phyloP scores from a whole-genome alignment of 345 rosid genomes.

The Cardiospermum halicacabum region DNA sequence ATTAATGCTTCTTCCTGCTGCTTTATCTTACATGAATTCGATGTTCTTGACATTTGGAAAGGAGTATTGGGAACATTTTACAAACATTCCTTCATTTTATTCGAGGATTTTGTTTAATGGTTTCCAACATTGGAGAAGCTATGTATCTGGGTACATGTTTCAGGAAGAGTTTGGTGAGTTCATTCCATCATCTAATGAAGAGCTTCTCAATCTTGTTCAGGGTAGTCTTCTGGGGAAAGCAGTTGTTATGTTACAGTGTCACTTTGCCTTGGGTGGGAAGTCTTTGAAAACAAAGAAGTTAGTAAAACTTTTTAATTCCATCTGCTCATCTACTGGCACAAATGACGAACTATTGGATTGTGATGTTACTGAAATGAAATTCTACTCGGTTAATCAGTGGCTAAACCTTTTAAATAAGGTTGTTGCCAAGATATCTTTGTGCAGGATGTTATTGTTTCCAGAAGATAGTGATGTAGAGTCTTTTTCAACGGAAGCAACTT shows the following conservation, averaged over 20 bases:
- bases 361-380: constrained; percentile 37
- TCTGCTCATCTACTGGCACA: constrained; percentile 32
- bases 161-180: constrained; percentile 50
- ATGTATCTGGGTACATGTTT: constrained; percentile 49
- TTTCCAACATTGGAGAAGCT: constrained; percentile 55
- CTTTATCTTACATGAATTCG: constrained; percentile 47
- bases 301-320: constrained; percentile 47
- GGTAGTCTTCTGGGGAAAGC: constrained; percentile 73
- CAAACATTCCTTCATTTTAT: constrained; percentile 48
- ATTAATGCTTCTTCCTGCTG: constrained; percentile 70
- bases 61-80: constrained; percentile 32
- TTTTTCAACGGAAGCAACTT: constrained; percentile 28
- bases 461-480: constrained; percentile 26
- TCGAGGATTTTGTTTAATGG: constrained; percentile 49
- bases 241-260: constrained; percentile 50
- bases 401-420: constrained; percentile 52
- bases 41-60: constrained; percentile 38
- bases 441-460: constrained; percentile 56
- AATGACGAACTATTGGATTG: constrained; percentile 51
- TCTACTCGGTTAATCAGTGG: constrained; percentile 38
- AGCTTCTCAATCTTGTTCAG: constrained; percentile 45
- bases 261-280: constrained; percentile 45
- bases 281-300: constrained; percentile 38
- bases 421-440: constrained; percentile 54
- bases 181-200: constrained; percentile 42